phyloP scores from a whole-genome alignment of 257 asterid genomes.

The Petrea volubilis region DNA sequence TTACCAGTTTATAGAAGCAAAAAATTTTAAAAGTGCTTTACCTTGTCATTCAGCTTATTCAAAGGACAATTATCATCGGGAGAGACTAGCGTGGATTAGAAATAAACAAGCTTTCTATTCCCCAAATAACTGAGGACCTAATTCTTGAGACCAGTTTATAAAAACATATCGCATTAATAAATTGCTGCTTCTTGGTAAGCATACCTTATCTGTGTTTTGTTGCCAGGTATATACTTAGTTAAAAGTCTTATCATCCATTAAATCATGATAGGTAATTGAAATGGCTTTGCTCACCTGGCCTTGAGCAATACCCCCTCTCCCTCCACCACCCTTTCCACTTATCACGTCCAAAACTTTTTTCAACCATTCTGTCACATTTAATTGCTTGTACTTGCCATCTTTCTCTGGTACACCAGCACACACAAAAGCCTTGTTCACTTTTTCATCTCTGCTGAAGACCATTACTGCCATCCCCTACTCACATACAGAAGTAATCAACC shows the following conservation, averaged over 20 bases:
- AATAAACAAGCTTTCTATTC: background rate
- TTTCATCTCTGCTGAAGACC: constrained; percentile 79
- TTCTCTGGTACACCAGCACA: constrained; percentile 98
- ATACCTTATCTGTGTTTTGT: background rate
- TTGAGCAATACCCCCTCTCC: constrained; percentile 90
- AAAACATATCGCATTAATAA: background rate
- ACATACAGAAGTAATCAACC: background rate
- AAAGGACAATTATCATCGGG: background rate
- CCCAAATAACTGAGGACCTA: background rate
- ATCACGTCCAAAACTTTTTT: constrained; percentile 67
- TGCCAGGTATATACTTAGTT: no score
- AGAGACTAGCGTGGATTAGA: background rate
- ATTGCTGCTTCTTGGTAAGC: background rate
- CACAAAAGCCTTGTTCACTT: constrained; percentile 74
- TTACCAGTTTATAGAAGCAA: background rate
- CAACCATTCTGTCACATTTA: constrained; percentile 83
- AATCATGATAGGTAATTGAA: background rate
- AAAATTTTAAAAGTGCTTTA: background rate
- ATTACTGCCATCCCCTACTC: constrained; percentile 80
- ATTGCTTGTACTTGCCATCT: constrained; percentile 54
- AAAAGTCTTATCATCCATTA: background rate
- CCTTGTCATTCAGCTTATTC: background rate
- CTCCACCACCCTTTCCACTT: constrained; percentile 98
- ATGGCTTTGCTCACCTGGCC: constrained; percentile 73
- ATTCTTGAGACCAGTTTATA: constrained; percentile 1